phyloP scores from a whole-genome alignment of 1,284 basidiomycete species.

The Leccinum angustisporum region DNA sequence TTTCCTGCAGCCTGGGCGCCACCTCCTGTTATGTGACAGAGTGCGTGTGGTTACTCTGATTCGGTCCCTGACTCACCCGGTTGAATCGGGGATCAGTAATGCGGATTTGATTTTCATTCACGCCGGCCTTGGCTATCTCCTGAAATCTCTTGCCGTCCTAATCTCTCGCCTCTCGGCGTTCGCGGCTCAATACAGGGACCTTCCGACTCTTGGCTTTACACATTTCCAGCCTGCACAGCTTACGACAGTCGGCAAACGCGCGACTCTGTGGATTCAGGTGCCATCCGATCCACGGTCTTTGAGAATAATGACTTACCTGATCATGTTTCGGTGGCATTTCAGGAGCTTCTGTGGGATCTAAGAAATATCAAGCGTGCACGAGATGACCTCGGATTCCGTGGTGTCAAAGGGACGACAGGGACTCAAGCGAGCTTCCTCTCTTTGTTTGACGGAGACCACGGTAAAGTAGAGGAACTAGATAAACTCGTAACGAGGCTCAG shows the following conservation, averaged over 20 bases:
- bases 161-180: constrained; percentile 88
- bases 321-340: constrained; percentile 1
- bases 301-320: constrained; percentile 2
- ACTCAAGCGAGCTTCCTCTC: constrained; percentile 96
- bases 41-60: constrained; percentile 45
- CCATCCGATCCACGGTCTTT: constrained; percentile 14
- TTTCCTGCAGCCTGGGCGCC: constrained; percentile 73
- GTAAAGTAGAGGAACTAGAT: constrained; percentile 93
- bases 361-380: constrained; percentile 90
- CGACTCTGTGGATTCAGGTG: constrained; percentile 95
- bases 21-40: constrained; percentile 99
- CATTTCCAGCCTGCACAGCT: constrained; percentile 99
- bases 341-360: constrained; percentile 97
- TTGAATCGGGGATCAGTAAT: constrained; percentile 57
- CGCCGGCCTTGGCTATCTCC: constrained; percentile 80
- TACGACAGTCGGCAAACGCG: constrained; percentile 99
- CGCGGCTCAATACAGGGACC: constrained; percentile 69
- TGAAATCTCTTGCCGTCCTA: constrained; percentile 86
- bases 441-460: constrained; percentile 93
- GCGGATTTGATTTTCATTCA: constrained; percentile 97
- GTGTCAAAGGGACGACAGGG: constrained; percentile 98
- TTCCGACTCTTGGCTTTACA: constrained; percentile 94
- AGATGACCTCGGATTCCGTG: constrained; percentile 95
- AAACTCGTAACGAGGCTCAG: constrained; percentile 85
- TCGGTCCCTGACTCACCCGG: constrained; percentile 3